These are phyloP conservation scores for Francoa sonchifolia DNA, from an alignment of 441 rosid genomes.

Conservation along the genomic window DNA sequence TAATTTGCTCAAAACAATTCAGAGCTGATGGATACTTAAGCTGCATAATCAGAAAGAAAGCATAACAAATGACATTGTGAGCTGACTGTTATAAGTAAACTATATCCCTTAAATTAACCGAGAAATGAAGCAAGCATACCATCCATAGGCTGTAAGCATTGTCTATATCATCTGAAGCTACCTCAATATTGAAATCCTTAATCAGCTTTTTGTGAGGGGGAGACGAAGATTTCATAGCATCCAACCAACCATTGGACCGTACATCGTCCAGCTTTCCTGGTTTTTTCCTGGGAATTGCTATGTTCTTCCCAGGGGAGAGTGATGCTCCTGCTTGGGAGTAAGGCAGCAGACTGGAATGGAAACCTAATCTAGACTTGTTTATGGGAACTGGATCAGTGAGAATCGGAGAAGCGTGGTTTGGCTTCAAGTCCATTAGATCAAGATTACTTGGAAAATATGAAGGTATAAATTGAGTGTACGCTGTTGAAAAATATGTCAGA, in stretches of 20 bases:
- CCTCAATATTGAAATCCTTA: slow-evolving; percentile 39
- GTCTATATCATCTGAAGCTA: slow-evolving; percentile 47
- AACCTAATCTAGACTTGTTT: slow-evolving; percentile 47
- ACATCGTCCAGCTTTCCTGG: slow-evolving; percentile 71
- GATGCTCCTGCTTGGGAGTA: slow-evolving; percentile 36
- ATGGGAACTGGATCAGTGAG: slow-evolving; percentile 44
- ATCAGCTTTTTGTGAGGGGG: slow-evolving; percentile 71
- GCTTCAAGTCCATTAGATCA: slow-evolving; percentile 48
- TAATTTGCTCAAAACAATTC: slow-evolving; percentile 46
- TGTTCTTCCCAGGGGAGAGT: slow-evolving; percentile 34
- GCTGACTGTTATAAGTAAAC: not conserved
- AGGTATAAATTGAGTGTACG: not conserved
- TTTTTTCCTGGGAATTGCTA: slow-evolving; percentile 45
- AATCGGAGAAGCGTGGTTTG: slow-evolving; percentile 55
- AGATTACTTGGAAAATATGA: slow-evolving; percentile 9
- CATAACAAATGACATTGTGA: slow-evolving; percentile 3
- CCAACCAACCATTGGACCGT: slow-evolving; percentile 74
- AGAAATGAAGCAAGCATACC: slow-evolving; percentile 27
- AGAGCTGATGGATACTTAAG: slow-evolving; percentile 83
- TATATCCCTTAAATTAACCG: not conserved
- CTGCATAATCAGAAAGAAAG: slow-evolving; percentile 25
- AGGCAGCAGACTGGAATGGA: slow-evolving; percentile 33
- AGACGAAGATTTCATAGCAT: slow-evolving; percentile 92
- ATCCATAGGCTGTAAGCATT: slow-evolving; percentile 55
- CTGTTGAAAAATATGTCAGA: slow-evolving; percentile 5